These are phyloP conservation scores for Cyclocybe cylindracea DNA, from an alignment of 768 basidiomycete species.

Conservation along the genomic window DNA sequence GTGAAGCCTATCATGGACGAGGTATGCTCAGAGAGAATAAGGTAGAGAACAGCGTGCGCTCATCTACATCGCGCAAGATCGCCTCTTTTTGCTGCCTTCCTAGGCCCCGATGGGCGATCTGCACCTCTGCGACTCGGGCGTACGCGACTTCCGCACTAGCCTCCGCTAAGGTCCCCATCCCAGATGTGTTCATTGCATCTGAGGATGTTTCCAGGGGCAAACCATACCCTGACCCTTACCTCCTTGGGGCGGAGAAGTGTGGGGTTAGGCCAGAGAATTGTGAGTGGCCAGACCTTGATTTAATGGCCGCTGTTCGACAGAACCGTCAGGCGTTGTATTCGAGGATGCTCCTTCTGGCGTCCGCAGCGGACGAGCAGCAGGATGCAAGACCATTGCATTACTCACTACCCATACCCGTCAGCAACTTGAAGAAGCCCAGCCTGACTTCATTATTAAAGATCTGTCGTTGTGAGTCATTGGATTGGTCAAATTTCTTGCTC, in stretches of 20 bases:
- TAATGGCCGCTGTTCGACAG: neutral
- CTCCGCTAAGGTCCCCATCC: conserved; percentile 64
- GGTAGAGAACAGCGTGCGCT: conserved; percentile 1
- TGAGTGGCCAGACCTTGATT: conserved; percentile 25
- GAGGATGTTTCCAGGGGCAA: conserved; percentile 85
- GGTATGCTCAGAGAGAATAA: conserved; percentile 31
- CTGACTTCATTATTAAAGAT: conserved; percentile 73
- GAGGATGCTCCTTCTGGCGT: conserved; percentile 93
- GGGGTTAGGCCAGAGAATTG: conserved; percentile 65
- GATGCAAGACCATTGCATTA: conserved; percentile 82
- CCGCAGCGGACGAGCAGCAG: conserved; percentile 75
- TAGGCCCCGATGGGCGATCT: conserved; percentile 81
- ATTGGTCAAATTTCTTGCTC: neutral
- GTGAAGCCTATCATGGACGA: conserved; percentile 58
- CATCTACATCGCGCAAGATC: conserved; percentile 30
- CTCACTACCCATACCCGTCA: conserved; percentile 78
- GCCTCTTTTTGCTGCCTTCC: conserved; percentile 38
- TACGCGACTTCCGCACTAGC: conserved; percentile 77
- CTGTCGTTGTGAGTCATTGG: conserved; percentile 57
- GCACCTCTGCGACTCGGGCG: conserved; percentile 77
- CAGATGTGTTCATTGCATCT: conserved; percentile 78
- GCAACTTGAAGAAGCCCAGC: conserved; percentile 61
- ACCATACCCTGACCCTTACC: conserved; percentile 88
- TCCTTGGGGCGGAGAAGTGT: conserved; percentile 77
- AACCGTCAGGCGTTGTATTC: conserved; percentile 68